Percentiles rank a stretch among this genome's conserved stretches.
Evolutionary conservation across 2,329 filamentous ascomycete species (phyloP).

Genomic region (Didymella lethalis): DNA sequence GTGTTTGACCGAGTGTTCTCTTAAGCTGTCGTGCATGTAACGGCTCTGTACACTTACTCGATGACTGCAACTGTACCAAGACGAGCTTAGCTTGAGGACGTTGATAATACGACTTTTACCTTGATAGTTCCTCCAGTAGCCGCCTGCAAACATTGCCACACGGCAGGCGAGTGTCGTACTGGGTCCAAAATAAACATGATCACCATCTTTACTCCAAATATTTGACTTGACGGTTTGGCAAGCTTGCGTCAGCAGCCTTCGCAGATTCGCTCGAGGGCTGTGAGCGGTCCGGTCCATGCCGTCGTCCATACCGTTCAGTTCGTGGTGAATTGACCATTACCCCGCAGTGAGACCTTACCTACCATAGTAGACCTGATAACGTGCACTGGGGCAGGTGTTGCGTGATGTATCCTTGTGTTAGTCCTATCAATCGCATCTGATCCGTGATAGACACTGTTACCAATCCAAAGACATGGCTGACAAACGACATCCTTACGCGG

Average conservation of each 20-base stretch:
- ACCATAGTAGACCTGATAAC: constrained; percentile 5
- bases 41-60: neutral
- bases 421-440: constrained; percentile 25
- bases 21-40: constrained; percentile 2
- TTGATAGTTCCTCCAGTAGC: neutral
- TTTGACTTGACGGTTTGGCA: neutral
- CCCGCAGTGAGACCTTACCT: constrained; percentile 17
- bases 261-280: neutral
- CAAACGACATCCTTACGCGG: neutral
- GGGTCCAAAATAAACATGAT: neutral
- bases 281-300: constrained; percentile 27
- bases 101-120: neutral
- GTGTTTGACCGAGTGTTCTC: neutral
- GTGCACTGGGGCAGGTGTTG: constrained; percentile 7
- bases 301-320: constrained; percentile 13
- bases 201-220: neutral
- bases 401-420: constrained; percentile 23
- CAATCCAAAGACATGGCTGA: neutral
- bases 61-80: neutral
- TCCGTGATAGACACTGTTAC: constrained; percentile 6
- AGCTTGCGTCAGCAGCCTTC: constrained; percentile 5
- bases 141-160: neutral
- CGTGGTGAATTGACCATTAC: neutral
- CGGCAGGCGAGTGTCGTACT: neutral
- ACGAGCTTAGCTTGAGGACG: neutral